A percentile compares a stretch with the other conserved stretches of the same genome.
These are phyloP conservation scores for Moesziomyces sp. DNA, from an alignment of 1,284 basidiomycete genomes.

Conservation along the genomic window DNA sequence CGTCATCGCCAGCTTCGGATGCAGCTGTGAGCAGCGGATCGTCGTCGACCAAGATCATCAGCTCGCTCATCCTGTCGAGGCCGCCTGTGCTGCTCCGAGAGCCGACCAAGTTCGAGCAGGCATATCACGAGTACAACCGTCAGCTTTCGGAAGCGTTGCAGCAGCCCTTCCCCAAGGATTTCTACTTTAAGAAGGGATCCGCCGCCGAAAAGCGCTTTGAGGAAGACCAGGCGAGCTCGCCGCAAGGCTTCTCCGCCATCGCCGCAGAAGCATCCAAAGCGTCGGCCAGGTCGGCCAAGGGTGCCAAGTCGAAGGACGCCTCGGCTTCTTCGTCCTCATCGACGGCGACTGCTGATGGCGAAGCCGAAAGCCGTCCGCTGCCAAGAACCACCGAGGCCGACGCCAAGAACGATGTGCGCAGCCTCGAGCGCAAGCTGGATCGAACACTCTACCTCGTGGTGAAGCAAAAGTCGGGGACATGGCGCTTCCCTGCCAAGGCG, in stretches of 20 bases:
- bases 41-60: constrained; percentile 59
- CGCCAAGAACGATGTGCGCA: constrained; percentile 74
- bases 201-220: constrained; percentile 85
- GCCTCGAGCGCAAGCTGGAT: constrained; percentile 82
- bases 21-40: constrained; percentile 8
- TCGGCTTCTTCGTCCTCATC: background rate
- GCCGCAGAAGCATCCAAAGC: constrained; percentile 16
- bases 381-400: constrained; percentile 74
- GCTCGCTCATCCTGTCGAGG: constrained; percentile 80
- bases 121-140: constrained; percentile 87
- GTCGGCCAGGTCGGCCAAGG: constrained; percentile 11
- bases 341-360: constrained; percentile 36
- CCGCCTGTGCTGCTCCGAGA: constrained; percentile 83
- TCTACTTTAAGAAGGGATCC: constrained; percentile 95
- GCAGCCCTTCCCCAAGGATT: constrained; percentile 87
- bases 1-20: constrained; percentile 9
- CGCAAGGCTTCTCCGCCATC: constrained; percentile 40
- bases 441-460: constrained; percentile 87
- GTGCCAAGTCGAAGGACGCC: constrained; percentile 17
- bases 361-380: constrained; percentile 69
- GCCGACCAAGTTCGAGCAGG: constrained; percentile 80
- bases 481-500: constrained; percentile 51
- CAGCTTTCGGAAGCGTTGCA: constrained; percentile 84
- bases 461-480: constrained; percentile 68
- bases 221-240: constrained; percentile 59